These are phyloP conservation scores for Saturnispora besseyi DNA, from an alignment of 805 yeast species.

Conservation along the genomic window DNA sequence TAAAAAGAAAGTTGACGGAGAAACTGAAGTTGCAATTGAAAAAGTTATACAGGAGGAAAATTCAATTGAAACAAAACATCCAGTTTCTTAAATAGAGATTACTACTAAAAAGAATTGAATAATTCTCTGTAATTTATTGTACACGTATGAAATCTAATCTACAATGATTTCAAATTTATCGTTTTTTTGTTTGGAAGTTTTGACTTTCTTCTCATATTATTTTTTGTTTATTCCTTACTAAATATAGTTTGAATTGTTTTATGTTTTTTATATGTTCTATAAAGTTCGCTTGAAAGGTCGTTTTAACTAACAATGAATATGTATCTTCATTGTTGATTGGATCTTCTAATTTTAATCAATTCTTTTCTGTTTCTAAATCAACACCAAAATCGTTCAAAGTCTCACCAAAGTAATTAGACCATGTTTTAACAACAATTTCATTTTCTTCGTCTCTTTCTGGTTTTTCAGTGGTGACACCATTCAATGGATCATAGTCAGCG, in stretches of 20 bases:
- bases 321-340: too few relatives aligned
- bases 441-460: conserved; percentile 13
- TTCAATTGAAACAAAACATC: conserved; percentile 6
- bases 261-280: conserved; percentile 1
- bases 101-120: conserved; percentile 40
- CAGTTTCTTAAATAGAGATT: conserved; percentile 15
- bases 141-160: conserved; percentile 34
- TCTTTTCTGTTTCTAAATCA: conserved; percentile 53
- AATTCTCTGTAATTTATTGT: conserved; percentile 16
- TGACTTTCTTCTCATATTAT: not conserved
- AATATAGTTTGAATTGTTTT: not conserved
- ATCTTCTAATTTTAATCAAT: conserved; percentile 8
- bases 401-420: conserved; percentile 83
- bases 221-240: conserved; percentile 1
- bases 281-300: conserved; percentile 1
- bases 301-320: too few relatives aligned
- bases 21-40: conserved; percentile 7
- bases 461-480: not conserved
- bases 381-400: conserved; percentile 80
- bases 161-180: not conserved
- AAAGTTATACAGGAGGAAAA: not conserved
- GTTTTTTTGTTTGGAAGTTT: not conserved
- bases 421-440: conserved; percentile 23
- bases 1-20: not conserved
- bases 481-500: conserved; percentile 24